A percentile compares a stretch with the other conserved stretches of the same genome.
Conservation (phyloP, 306 rosid genomes). For the Ammopiptanthus mongolicus region DNA sequence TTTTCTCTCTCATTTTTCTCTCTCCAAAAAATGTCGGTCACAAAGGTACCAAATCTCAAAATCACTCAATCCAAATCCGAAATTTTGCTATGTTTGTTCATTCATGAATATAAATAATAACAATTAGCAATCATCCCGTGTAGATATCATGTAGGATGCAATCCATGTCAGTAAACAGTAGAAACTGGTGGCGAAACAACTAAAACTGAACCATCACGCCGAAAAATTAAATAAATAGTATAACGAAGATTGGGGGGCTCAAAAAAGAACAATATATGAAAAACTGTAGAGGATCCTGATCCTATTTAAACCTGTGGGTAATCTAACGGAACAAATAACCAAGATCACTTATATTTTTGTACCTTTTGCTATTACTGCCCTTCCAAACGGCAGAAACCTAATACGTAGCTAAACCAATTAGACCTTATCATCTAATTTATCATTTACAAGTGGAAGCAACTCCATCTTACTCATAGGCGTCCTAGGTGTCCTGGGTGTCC, state of each 20-base stretch:
- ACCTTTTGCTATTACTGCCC: slow-evolving; percentile 41
- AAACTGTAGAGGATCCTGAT: slow-evolving; percentile 2
- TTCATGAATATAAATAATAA: too few species aligned
- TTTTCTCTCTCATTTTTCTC: too few species aligned
- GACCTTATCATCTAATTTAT: slow-evolving; percentile 81
- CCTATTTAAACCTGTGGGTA: background rate
- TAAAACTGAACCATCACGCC: background rate
- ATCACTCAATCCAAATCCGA: too few species aligned
- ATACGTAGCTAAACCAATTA: slow-evolving; percentile 23
- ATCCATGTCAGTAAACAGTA: background rate
- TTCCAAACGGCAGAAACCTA: slow-evolving; percentile 21
- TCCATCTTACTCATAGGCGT: slow-evolving; percentile 75
- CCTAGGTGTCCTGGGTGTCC: slow-evolving; percentile 75
- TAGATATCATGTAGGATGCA: background rate
- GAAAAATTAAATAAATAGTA: background rate
- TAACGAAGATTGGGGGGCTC: background rate
- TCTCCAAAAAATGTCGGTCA: too few species aligned
- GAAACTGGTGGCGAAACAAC: background rate
- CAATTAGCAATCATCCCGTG: too few species aligned
- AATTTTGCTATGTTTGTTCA: too few species aligned
- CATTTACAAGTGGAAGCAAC: slow-evolving; percentile 92
- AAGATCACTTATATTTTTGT: slow-evolving; percentile 15
- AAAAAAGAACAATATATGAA: slow-evolving; percentile 18
- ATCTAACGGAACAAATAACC: slow-evolving; percentile 32
- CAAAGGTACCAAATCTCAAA: too few species aligned